Conservation (phyloP, 768 basidiomycete species). For the Tubosaeta sp. region DNA sequence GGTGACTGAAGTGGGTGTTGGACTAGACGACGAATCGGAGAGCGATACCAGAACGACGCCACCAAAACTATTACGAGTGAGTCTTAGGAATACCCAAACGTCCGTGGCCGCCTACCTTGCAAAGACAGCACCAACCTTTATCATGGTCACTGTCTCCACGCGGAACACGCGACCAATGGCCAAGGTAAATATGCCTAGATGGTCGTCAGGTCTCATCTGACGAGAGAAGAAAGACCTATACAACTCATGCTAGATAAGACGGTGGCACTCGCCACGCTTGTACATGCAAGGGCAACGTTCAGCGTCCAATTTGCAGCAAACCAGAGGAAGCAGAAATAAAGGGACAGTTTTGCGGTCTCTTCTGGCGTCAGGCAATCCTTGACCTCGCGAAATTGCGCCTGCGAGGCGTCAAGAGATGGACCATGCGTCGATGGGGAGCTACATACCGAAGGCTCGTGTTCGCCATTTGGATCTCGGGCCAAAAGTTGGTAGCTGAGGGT, state of each 20-base stretch:
- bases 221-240: conserved; percentile 32
- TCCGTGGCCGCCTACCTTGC: conserved; percentile 52
- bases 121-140: conserved; percentile 74
- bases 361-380: conserved; percentile 46
- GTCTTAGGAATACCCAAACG: neutral
- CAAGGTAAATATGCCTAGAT: conserved; percentile 87
- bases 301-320: conserved; percentile 92
- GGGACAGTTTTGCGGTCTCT: conserved; percentile 78
- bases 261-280: conserved; percentile 92
- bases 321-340: conserved; percentile 84
- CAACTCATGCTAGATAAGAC: conserved; percentile 88
- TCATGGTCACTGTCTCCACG: conserved; percentile 70
- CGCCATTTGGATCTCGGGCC: conserved; percentile 9
- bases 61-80: conserved; percentile 43
- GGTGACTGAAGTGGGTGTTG: conserved; percentile 9
- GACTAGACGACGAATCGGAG: conserved; percentile 57
- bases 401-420: neutral
- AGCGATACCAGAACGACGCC: conserved; percentile 88
- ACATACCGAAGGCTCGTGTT: conserved; percentile 20
- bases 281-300: conserved; percentile 79
- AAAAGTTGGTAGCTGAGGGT: conserved; percentile 24
- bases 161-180: conserved; percentile 75
- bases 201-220: neutral
- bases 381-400: conserved; percentile 12
- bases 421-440: neutral